Evolutionary conservation across 1,284 basidiomycete genomes (phyloP), one percentile per base, ranked within the genome.

Genomic region (Cryptococcus wingfieldii): DNA sequence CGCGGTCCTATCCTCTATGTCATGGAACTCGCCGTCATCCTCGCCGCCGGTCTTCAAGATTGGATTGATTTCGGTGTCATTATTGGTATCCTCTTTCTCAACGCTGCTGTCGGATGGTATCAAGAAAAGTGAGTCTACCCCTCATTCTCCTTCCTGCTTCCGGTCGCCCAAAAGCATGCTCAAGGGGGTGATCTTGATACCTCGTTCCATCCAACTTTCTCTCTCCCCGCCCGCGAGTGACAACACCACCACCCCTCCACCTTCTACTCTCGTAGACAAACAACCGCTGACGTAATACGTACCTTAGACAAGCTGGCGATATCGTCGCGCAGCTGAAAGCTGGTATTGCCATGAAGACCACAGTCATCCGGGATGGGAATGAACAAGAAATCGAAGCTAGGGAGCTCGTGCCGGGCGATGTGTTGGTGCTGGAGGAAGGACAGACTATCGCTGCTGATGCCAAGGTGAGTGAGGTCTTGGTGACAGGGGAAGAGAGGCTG

Each of bases 41-140:
- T 83, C 60, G 79, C 82, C 54, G 81, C 80, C 51, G 82, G 80
- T 56, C 77, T 83, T 38, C 78, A 77, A 51, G 81, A 83, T 66
- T 83, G 82, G 82, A 78, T 79, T 59, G 81, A 82, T 68, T 80
- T 83, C 65, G 81, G 81, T 71, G 80, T 82, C 49, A 82, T 82
- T 55, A 79, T 80, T 55, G 79, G 70, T 44, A 79, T 78, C 39
- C 37, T 64, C 41, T 55, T 76, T 50, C 69, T 78, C 60, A 83
- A 83, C 75, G 81, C 82, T 45, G 76, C 79, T 54, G 81, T 83
- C 61, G 81, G 81, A 52, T 82, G 82, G 81, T 83, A 82, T 68
- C 82, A 83, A 66, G 82, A 83, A 65, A 82, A 82, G 77, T 69
- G 53, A 64, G 68, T 58, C 19, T 31, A 2, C 13, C 25, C 25